Base-by-base conservation (phyloP, 306 rosid genomes). In the Cicer cuneatum region DNA sequence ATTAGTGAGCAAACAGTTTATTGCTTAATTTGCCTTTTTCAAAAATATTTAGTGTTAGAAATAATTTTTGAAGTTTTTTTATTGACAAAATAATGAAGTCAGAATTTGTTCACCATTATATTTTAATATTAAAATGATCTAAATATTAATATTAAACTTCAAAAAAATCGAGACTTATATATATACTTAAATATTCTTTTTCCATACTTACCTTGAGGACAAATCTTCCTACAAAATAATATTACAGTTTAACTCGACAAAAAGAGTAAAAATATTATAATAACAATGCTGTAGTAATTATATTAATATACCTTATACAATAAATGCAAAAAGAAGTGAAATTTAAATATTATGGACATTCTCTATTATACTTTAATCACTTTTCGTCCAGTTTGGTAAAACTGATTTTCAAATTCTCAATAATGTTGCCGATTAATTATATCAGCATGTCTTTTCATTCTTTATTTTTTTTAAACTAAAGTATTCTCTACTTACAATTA, bases 371-470 rank as follows among this genome's bases (percentile, higher is more conserved):
- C 8, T 12, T 56, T 29, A 45, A 46, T 24, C 8, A 56, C n/a
- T n/a, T 70, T 69, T 46, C 53, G 59, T n/a, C 33, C 21, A 47
- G 37, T 38, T 77, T 12, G 81, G 76, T 70, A 11, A 63, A 53
- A 71, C 82, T 78, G 60, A 78, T 52, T 51, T 78, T 78, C 82
- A 78, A 15, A 12, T 33, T 18, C 9, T 52, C 60, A 69, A 78
- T 52, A 41, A 71, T 78, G 51, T 8, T 78, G 77, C 37, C 60
- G 18, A 51, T 71, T 49, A 77, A 51, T 71, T 16, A 16, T 61
- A 71, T 51, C 49, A 41, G 24, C 73, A 13, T 42, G 19, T 52
- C 82, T 52, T 71, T 78, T 62, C 52, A 24, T 47, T 62, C 64
- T 77, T 1, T 21, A 21, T 21, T 1, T 21, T 21, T 21, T 21